Conservation (phyloP, 306 rosid genomes). For the Spatholobus suberectus region DNA sequence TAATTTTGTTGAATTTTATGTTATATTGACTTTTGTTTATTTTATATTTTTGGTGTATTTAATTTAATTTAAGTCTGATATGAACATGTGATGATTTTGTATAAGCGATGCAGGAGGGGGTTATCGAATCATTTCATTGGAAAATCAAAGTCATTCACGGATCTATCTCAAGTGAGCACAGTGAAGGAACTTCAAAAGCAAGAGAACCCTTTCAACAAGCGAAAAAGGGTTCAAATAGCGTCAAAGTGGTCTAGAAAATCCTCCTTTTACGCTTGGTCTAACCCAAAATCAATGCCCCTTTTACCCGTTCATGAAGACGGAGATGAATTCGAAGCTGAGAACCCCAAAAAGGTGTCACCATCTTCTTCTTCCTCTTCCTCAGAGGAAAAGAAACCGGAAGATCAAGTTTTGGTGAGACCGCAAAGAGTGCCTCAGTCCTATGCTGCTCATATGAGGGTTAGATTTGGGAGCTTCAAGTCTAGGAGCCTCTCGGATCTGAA, state of each 20-base stretch:
- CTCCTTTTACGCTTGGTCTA: conserved; percentile 57
- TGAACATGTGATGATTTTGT: background rate
- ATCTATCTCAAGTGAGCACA: conserved; percentile 58
- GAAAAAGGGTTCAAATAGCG: conserved; percentile 64
- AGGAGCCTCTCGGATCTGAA: conserved; percentile 79
- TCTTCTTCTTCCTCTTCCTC: conserved; percentile 32
- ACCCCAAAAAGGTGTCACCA: conserved; percentile 3
- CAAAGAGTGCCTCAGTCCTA: conserved; percentile 32
- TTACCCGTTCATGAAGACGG: conserved; percentile 59
- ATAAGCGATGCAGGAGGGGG: conserved; percentile 64
- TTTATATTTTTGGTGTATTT: background rate
- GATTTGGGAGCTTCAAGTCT: conserved; percentile 63
- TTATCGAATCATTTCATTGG: conserved; percentile 75
- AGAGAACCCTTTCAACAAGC: conserved; percentile 83
- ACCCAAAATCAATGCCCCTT: conserved; percentile 90
- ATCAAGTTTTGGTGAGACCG: conserved; percentile 13
- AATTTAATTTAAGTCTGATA: background rate
- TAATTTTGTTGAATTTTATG: background rate
- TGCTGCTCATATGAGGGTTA: conserved; percentile 39
- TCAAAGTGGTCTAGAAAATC: conserved; percentile 67
- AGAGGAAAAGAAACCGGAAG: conserved; percentile 42
- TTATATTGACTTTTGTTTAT: too few relatives aligned
- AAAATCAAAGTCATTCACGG: conserved; percentile 80
- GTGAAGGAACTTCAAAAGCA: conserved; percentile 69
- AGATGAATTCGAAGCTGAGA: background rate